A percentile compares a stretch with the other conserved stretches of the same genome.
phyloP scores from a whole-genome alignment of 148 eudicot genomes.

The Rhododendron molle region DNA sequence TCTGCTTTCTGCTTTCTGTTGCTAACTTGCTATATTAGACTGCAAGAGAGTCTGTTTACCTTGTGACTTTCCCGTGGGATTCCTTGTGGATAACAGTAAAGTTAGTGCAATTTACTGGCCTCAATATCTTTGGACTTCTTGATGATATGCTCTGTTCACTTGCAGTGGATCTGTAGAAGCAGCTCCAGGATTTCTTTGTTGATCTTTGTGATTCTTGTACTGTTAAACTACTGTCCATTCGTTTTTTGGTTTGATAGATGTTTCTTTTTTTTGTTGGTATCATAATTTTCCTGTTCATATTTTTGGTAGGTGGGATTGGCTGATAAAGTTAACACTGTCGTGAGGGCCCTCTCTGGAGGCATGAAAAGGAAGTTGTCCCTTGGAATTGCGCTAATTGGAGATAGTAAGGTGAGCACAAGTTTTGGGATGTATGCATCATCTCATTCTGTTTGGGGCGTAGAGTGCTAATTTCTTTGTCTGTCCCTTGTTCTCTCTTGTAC shows the following conservation, averaged over 20 bases:
- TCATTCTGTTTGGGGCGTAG: conserved; percentile 2
- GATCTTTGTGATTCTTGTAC: neutral
- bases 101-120: neutral
- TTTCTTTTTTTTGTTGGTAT: neutral
- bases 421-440: conserved; percentile 3
- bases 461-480: conserved; percentile 2
- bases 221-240: neutral
- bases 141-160: neutral
- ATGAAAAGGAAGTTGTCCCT: conserved; percentile 97
- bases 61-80: conserved; percentile 1
- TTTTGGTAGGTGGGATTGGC: conserved; percentile 81
- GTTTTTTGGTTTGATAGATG: neutral
- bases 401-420: conserved; percentile 70
- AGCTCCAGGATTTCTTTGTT: neutral
- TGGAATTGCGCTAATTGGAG: conserved; percentile 86
- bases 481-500: conserved; percentile 10
- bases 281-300: neutral
- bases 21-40: neutral
- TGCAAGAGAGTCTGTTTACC: neutral
- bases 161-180: neutral
- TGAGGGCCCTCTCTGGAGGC: conserved; percentile 94
- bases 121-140: neutral
- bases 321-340: conserved; percentile 75
- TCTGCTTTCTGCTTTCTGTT: neutral
- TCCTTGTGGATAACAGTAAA: neutral